These are phyloP conservation scores for Clarireedia sp. DNA, from an alignment of 2,329 filamentous ascomycete species.

Conservation along the genomic window DNA sequence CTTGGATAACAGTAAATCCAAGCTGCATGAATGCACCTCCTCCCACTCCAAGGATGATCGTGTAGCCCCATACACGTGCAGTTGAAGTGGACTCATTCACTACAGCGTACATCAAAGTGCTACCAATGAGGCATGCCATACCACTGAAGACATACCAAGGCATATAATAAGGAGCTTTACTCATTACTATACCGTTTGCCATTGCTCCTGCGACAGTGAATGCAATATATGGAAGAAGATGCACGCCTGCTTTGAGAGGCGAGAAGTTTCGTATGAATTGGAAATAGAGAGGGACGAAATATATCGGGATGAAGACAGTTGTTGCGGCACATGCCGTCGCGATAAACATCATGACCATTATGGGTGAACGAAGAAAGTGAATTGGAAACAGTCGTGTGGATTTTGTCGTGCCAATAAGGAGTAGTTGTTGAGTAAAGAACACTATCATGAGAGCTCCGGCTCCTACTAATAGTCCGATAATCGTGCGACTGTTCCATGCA, in stretches of 20 bases:
- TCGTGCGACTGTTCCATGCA: constrained; percentile 2
- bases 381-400: constrained; percentile 14
- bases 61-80: background rate
- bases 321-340: constrained; percentile 29
- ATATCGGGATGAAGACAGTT: constrained; percentile 34
- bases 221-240: constrained; percentile 23
- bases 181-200: constrained; percentile 31
- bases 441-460: constrained; percentile 29
- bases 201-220: background rate
- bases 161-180: constrained; percentile 29
- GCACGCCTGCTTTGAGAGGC: constrained; percentile 34
- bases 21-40: constrained; percentile 20
- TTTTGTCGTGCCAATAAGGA: constrained; percentile 14
- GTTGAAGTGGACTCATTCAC: background rate
- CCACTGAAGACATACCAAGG: constrained; percentile 27
- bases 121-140: constrained; percentile 17
- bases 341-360: constrained; percentile 13
- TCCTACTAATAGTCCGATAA: constrained; percentile 33
- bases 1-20: constrained; percentile 12
- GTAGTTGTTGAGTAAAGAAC: constrained; percentile 13
- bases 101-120: background rate
- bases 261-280: constrained; percentile 40
- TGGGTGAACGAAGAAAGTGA: constrained; percentile 10
- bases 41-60: background rate
- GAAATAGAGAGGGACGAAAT: constrained; percentile 27